Conservation (phyloP, 306 rosid species). For the Arachis stenosperma region DNA sequence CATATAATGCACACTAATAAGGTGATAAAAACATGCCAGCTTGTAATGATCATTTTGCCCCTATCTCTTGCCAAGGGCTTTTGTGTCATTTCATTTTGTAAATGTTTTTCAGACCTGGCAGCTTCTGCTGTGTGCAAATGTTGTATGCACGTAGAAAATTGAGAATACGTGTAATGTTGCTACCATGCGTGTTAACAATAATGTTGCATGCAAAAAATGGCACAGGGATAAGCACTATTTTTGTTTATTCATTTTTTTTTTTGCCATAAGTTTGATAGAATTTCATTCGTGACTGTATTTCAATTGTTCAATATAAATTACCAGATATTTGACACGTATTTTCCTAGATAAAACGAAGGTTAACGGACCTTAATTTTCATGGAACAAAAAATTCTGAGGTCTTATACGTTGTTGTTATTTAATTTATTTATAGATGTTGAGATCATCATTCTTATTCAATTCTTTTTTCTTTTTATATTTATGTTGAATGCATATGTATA, state of each 20-base stretch:
- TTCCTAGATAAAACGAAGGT: no score
- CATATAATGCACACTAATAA: not conserved
- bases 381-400: no score
- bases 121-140: not conserved
- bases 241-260: not conserved
- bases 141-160: not conserved
- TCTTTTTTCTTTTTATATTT: no score
- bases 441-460: no score
- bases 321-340: not conserved
- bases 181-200: not conserved
- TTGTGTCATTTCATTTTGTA: not conserved
- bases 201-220: constrained; percentile 4
- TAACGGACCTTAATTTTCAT: no score
- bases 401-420: no score
- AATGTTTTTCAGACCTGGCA: not conserved
- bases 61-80: not conserved
- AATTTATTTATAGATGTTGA: no score
- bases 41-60: not conserved
- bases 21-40: not conserved
- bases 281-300: not conserved
- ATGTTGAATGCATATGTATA: no score
- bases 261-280: not conserved
- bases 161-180: constrained; percentile 12
- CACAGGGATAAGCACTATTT: not conserved
- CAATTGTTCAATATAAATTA: not conserved